Base-by-base conservation (phyloP, 345 rosid species). In the Arabidopsis arenosa region DNA sequence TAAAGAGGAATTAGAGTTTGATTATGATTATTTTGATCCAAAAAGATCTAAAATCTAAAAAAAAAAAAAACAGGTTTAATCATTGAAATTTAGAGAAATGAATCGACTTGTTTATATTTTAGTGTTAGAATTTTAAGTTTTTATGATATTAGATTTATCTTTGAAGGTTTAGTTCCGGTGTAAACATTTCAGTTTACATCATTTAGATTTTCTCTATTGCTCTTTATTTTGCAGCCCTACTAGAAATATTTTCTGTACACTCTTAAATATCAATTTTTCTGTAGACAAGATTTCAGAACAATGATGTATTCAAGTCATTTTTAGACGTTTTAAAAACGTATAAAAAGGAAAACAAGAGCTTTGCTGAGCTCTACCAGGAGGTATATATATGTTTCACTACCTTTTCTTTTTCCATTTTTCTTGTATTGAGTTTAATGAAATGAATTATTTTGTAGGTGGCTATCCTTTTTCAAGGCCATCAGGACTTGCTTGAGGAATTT, bases 261-360 rank as follows among this genome's bases (percentile, higher is more conserved):
- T 70, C 45, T 43, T 45, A 61, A 44, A 49, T 17, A 23, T 14
- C 10, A 32, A 32, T 7, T 7, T 8, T 30, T 61, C 18, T 80
- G 55, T 83, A 93, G 98, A 82, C 83, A 70, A 89, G 93, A 55
- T 89, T 93, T 84, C 85, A 85, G 63, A 84, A 84, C 8, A 89
- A 89, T 68, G 86, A 64, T 70, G 89, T 83, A 57, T 93, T 88
- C 80, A 84, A 90, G 26, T 84, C 97, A 44, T 90, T 93, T 75
- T 80, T 93, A 72, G 92, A 89, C 81, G 80, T 88, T 79, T 81
- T 93, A 77, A 85, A 88, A 68, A 78, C 85, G 88, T 90, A 88
- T 68, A 80, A 84, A 76, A 89, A 79, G 79, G 93, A 86, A 67
- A 84, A 85, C 77, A 90, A 82, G 83, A 83, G 84, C 78, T 83